phyloP scores from a whole-genome alignment of 164 flowering plant species.

The Chloranthus sessilifolius region DNA sequence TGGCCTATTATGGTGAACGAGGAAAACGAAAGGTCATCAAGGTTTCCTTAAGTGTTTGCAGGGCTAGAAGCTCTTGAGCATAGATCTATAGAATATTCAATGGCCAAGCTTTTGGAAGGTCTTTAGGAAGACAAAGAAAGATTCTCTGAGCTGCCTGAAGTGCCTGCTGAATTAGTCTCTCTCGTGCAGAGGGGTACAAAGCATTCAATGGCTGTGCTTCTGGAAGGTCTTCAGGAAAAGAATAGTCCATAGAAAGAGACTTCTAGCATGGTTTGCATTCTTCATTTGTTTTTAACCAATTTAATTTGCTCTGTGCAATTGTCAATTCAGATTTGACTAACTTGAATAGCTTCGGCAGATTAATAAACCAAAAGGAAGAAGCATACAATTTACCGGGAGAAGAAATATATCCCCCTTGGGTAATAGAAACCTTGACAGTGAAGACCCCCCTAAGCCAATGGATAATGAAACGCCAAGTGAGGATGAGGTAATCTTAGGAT shows the following conservation, averaged over 20 bases:
- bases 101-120: slow-evolving; percentile 49
- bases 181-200: slow-evolving; percentile 11
- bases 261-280: slow-evolving; percentile 31
- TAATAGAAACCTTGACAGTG: slow-evolving; percentile 26
- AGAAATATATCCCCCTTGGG: slow-evolving; percentile 27
- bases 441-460: slow-evolving; percentile 42
- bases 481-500: slow-evolving; percentile 79
- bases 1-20: slow-evolving; percentile 8
- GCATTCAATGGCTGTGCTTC: slow-evolving; percentile 52
- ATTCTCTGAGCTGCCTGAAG: slow-evolving; percentile 10
- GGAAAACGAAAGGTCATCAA: slow-evolving; percentile 14
- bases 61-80: slow-evolving; percentile 20
- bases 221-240: slow-evolving; percentile 43
- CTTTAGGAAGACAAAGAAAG: slow-evolving; percentile 33
- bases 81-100: slow-evolving; percentile 27
- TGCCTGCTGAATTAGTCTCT: slow-evolving; percentile 19
- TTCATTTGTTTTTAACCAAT: slow-evolving; percentile 7
- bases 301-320: slow-evolving; percentile 1
- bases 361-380: slow-evolving; percentile 25
- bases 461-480: slow-evolving; percentile 41
- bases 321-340: slow-evolving; percentile 13
- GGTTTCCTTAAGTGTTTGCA: slow-evolving; percentile 17
- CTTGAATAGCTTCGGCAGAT: slow-evolving; percentile 25
- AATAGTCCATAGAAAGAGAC: slow-evolving; percentile 20
- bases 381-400: slow-evolving; percentile 16